Percentiles rank a stretch among this genome's conserved stretches.
Evolutionary conservation across 306 rosid species (phyloP).

Genomic region (Nissolia schottii): DNA sequence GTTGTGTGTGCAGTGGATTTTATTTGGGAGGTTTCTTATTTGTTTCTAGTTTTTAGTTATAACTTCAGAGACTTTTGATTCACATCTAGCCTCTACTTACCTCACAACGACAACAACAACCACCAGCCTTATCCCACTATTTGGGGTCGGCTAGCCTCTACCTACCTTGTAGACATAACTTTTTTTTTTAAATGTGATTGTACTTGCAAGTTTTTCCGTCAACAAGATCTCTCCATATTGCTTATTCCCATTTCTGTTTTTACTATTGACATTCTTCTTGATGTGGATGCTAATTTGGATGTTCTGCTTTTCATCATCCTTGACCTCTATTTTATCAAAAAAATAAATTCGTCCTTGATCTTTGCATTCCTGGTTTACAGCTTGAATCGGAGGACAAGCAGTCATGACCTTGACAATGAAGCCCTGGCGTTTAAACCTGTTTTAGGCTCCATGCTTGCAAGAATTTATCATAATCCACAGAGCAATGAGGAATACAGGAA

Average conservation of each 20-base stretch:
- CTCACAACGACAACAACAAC: no score
- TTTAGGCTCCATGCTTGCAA: slow-evolving; percentile 89
- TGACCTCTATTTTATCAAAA: no score
- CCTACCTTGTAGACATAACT: background rate
- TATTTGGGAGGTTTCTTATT: background rate
- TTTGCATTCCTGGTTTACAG: slow-evolving; percentile 42
- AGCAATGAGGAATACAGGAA: slow-evolving; percentile 81
- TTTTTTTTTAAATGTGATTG: no score
- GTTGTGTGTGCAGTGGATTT: background rate
- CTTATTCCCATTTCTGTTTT: background rate
- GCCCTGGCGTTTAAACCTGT: slow-evolving; percentile 82
- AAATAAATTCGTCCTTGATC: slow-evolving; percentile 24
- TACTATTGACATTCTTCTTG: slow-evolving; percentile 1
- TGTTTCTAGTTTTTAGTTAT: background rate
- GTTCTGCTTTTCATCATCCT: slow-evolving; percentile 7
- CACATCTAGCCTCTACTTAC: background rate
- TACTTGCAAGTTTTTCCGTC: background rate
- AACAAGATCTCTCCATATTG: background rate
- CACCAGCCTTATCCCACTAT: no score
- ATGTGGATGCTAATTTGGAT: slow-evolving; percentile 2
- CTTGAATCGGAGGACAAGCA: slow-evolving; percentile 52
- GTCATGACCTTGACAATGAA: slow-evolving; percentile 70
- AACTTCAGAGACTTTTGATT: background rate
- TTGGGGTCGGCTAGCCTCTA: background rate
- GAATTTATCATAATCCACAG: slow-evolving; percentile 90